These are phyloP conservation scores for Samsoniella hepiali DNA, from an alignment of 2,329 filamentous ascomycete species.

Conservation along the genomic window DNA sequence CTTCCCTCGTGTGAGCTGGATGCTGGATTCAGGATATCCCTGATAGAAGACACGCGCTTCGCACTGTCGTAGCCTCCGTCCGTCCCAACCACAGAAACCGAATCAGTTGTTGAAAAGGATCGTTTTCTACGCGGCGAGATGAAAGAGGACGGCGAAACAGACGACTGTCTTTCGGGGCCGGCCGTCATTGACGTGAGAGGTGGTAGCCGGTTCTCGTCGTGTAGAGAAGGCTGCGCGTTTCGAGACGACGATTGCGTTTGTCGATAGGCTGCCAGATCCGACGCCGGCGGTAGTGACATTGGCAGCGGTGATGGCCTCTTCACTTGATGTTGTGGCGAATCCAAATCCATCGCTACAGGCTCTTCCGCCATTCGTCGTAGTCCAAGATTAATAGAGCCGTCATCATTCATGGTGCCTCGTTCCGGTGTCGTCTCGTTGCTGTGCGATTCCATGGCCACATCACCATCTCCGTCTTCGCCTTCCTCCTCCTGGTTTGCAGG, in stretches of 20 bases:
- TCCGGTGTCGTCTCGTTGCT: slow-evolving; percentile 41
- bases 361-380: slow-evolving; percentile 48
- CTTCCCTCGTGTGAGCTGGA: slow-evolving; percentile 27
- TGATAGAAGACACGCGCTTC: slow-evolving; percentile 70
- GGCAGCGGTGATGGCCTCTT: slow-evolving; percentile 44
- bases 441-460: slow-evolving; percentile 41
- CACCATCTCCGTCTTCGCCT: slow-evolving; percentile 46
- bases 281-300: slow-evolving; percentile 36
- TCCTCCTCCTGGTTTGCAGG: slow-evolving; percentile 62
- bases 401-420: slow-evolving; percentile 57
- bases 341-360: slow-evolving; percentile 46
- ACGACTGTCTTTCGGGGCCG: slow-evolving; percentile 50
- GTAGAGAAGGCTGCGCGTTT: slow-evolving; percentile 41
- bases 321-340: slow-evolving; percentile 41
- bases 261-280: slow-evolving; percentile 52
- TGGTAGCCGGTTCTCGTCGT: slow-evolving; percentile 57
- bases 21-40: slow-evolving; percentile 67
- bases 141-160: slow-evolving; percentile 59
- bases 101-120: slow-evolving; percentile 61
- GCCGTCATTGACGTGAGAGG: slow-evolving; percentile 49
- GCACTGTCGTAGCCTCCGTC: slow-evolving; percentile 46
- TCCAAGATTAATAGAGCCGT: slow-evolving; percentile 63
- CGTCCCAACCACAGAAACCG: slow-evolving; percentile 39
- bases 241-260: slow-evolving; percentile 40
- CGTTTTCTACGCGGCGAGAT: slow-evolving; percentile 61